Percentiles rank a stretch among this genome's conserved stretches.
Conservation (phyloP, 345 rosid genomes). For the Cardamine resedifolia region DNA sequence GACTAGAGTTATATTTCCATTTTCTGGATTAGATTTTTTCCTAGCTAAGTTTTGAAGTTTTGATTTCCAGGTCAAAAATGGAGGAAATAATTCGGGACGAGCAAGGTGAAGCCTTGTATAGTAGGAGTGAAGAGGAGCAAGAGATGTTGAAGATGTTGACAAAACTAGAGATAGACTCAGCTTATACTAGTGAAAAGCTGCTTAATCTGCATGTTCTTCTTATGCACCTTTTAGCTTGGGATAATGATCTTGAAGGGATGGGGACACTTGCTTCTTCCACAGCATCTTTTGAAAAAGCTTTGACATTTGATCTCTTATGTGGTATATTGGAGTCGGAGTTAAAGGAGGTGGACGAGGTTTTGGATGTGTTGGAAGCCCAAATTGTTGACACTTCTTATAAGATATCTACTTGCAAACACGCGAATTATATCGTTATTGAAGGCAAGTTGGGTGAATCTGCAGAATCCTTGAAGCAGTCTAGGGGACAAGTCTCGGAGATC, state of each 20-base stretch:
- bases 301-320: slow-evolving; percentile 65
- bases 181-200: slow-evolving; percentile 58
- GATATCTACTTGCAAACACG: slow-evolving; percentile 60
- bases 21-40: neutral
- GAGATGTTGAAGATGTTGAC: slow-evolving; percentile 47
- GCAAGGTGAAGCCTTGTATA: slow-evolving; percentile 23
- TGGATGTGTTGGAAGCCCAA: slow-evolving; percentile 58
- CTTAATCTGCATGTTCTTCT: slow-evolving; percentile 65
- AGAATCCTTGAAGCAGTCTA: slow-evolving; percentile 62
- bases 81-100: slow-evolving; percentile 10
- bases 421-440: slow-evolving; percentile 41
- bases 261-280: slow-evolving; percentile 42
- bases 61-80: slow-evolving; percentile 11
- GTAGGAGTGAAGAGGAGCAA: slow-evolving; percentile 39
- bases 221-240: slow-evolving; percentile 75
- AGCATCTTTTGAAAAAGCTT: slow-evolving; percentile 63
- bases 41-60: neutral
- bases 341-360: slow-evolving; percentile 66
- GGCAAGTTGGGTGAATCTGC: slow-evolving; percentile 59
- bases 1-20: neutral
- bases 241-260: slow-evolving; percentile 53
- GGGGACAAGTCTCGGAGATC: slow-evolving; percentile 59
- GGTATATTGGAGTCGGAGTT: slow-evolving; percentile 81
- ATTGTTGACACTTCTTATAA: slow-evolving; percentile 62
- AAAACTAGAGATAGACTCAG: slow-evolving; percentile 53